Conservation (phyloP, 306 rosid species). For the Glycine latifolia region DNA sequence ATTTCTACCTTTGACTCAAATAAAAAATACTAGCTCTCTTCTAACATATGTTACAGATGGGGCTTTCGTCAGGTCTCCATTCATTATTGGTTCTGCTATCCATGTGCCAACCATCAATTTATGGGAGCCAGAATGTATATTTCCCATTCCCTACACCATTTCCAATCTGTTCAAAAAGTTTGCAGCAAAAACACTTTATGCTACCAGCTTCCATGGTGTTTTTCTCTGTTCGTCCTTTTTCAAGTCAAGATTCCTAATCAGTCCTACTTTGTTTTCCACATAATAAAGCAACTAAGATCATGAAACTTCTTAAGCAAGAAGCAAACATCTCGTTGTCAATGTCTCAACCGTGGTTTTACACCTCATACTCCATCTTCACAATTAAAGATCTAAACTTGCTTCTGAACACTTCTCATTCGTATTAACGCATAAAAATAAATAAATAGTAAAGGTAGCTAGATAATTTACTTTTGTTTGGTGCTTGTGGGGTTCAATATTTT, state of each 20-base stretch:
- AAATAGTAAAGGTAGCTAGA: neutral
- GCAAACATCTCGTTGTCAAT: neutral
- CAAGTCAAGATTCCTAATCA: slow-evolving; percentile 41
- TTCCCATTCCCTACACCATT: slow-evolving; percentile 31
- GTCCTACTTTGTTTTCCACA: neutral
- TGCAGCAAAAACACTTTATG: slow-evolving; percentile 40
- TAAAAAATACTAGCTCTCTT: neutral
- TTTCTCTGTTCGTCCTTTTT: slow-evolving; percentile 45
- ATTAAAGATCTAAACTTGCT: neutral
- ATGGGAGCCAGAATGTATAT: slow-evolving; percentile 46
- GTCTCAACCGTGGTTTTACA: neutral
- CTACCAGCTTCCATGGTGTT: slow-evolving; percentile 37
- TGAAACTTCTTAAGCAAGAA: slow-evolving; percentile 42
- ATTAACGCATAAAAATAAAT: neutral
- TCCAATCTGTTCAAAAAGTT: slow-evolving; percentile 37
- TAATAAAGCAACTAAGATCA: slow-evolving; percentile 16
- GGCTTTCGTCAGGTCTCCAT: neutral
- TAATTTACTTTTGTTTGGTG: neutral
- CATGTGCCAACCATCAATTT: slow-evolving; percentile 48
- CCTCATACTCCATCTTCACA: neutral
- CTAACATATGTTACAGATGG: no score
- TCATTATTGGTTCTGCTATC: slow-evolving; percentile 41
- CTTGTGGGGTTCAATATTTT: neutral
- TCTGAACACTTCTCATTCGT: neutral
- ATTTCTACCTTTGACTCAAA: neutral